Conservation (phyloP, 805 yeast species). For the Candida stauntonica region DNA sequence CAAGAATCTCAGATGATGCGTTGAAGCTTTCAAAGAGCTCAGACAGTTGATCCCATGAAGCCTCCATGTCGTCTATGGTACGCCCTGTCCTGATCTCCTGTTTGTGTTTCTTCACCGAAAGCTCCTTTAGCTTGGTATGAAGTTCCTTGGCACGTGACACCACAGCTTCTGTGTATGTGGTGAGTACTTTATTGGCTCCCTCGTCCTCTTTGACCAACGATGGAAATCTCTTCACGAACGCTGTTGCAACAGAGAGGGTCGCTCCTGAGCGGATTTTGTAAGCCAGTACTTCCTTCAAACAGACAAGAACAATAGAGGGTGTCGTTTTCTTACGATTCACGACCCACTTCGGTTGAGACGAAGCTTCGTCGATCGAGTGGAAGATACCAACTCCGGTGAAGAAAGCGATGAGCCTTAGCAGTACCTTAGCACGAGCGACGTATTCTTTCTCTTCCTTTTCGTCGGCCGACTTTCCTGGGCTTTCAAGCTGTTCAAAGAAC, state of each 20-base stretch:
- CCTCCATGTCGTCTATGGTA: conserved; percentile 35
- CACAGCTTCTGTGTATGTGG: conserved; percentile 40
- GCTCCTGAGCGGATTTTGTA: conserved; percentile 35
- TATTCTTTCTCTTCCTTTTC: conserved; percentile 44
- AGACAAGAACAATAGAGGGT: conserved; percentile 38
- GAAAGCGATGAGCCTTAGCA: conserved; percentile 53
- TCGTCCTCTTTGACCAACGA: conserved; percentile 29
- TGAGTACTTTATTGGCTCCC: conserved; percentile 31
- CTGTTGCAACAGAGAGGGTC: conserved; percentile 37
- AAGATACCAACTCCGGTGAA: conserved; percentile 55
- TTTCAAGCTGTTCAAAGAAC: conserved; percentile 38
- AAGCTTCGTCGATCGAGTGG: conserved; percentile 39
- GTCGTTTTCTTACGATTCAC: conserved; percentile 29
- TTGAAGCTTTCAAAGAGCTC: conserved; percentile 43
- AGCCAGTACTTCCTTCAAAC: conserved; percentile 42
- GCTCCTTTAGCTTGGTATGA: conserved; percentile 33
- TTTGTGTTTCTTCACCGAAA: conserved; percentile 40
- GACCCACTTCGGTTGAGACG: conserved; percentile 42
- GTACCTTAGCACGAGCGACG: conserved; percentile 39
- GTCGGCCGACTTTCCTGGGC: conserved; percentile 24
- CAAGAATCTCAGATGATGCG: conserved; percentile 38
- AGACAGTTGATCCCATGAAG: conserved; percentile 30
- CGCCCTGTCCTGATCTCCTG: conserved; percentile 68
- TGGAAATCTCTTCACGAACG: conserved; percentile 47
- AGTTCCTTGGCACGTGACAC: conserved; percentile 33